Percentiles rank a stretch among this genome's conserved stretches.
Evolutionary conservation across 805 yeast genomes (phyloP).

Genomic region (Kluyveromyces aestuarii): DNA sequence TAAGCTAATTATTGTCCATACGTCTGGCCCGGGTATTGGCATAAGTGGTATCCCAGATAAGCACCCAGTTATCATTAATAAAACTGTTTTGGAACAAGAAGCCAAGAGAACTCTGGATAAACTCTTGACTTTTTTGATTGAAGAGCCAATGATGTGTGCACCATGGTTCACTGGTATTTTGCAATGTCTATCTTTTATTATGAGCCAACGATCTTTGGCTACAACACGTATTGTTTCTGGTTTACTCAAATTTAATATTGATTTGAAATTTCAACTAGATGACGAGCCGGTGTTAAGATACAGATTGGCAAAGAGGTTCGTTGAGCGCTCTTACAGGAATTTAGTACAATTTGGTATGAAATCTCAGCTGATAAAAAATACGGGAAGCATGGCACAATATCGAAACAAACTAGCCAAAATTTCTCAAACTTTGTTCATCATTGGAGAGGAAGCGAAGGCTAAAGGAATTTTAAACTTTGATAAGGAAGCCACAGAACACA

Average conservation of each 20-base stretch:
- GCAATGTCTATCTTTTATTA: conserved; percentile 51
- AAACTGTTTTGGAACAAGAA: conserved; percentile 53
- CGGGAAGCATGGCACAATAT: conserved; percentile 14
- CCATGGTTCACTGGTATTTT: conserved; percentile 60
- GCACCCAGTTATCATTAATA: conserved; percentile 55
- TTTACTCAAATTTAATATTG: conserved; percentile 53
- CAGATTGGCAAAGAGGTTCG: conserved; percentile 52
- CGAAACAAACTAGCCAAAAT: conserved; percentile 24
- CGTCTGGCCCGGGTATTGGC: conserved; percentile 33
- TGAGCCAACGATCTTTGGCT: conserved; percentile 57
- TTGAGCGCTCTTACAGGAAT: conserved; percentile 49
- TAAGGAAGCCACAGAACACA: conserved; percentile 16
- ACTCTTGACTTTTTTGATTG: conserved; percentile 46
- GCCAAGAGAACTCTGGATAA: conserved; percentile 61
- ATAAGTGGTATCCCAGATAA: conserved; percentile 40
- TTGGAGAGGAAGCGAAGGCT: conserved; percentile 29
- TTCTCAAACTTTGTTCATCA: conserved; percentile 25
- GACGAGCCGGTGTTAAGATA: conserved; percentile 29
- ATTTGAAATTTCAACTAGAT: conserved; percentile 43
- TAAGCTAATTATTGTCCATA: conserved; percentile 46
- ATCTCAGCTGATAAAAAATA: conserved; percentile 26
- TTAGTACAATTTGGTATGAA: conserved; percentile 34
- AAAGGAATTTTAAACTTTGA: conserved; percentile 26
- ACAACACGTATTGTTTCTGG: conserved; percentile 46
- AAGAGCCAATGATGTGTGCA: conserved; percentile 45